These are phyloP conservation scores for Russula abietina DNA, from an alignment of 768 basidiomycete genomes.

Conservation along the genomic window DNA sequence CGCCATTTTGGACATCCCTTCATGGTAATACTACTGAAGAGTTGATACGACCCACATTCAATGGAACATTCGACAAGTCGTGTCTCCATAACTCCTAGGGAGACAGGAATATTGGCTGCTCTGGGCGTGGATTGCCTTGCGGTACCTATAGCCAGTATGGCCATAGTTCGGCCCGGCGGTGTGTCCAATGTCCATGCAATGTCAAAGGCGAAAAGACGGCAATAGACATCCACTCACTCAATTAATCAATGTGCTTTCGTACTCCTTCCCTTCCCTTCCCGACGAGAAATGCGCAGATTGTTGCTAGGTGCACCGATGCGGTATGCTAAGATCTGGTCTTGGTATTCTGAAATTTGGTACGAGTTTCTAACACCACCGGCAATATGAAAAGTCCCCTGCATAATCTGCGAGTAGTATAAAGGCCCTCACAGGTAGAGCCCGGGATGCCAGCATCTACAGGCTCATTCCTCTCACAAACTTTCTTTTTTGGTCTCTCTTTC, in stretches of 20 bases:
- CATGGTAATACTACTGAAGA: slow-evolving; percentile 6
- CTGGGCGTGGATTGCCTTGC: neutral
- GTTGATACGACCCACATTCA: neutral
- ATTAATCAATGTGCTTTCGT: slow-evolving; percentile 6
- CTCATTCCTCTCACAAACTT: neutral
- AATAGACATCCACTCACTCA: slow-evolving; percentile 10
- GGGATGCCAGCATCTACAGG: slow-evolving; percentile 8
- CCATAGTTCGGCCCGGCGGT: neutral
- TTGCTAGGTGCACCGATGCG: slow-evolving; percentile 2
- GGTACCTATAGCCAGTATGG: neutral
- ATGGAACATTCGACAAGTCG: slow-evolving; percentile 13
- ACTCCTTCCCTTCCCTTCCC: slow-evolving; percentile 6
- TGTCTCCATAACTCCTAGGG: slow-evolving; percentile 1
- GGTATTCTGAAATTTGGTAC: slow-evolving; percentile 1
- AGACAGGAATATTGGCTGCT: slow-evolving; percentile 3
- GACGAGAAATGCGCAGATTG: neutral
- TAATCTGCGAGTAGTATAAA: slow-evolving; percentile 16
- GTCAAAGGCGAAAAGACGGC: slow-evolving; percentile 14
- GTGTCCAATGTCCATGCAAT: slow-evolving; percentile 6
- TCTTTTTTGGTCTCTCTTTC: neutral
- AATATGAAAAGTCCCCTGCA: slow-evolving; percentile 6
- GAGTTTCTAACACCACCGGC: slow-evolving; percentile 3
- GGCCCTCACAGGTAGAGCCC: neutral
- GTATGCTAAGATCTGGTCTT: slow-evolving; percentile 12
- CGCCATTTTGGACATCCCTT: neutral